Percentiles rank a stretch among this genome's conserved stretches.
Evolutionary conservation across 768 basidiomycete species (phyloP).

Genomic region (Trametes meyenii): DNA sequence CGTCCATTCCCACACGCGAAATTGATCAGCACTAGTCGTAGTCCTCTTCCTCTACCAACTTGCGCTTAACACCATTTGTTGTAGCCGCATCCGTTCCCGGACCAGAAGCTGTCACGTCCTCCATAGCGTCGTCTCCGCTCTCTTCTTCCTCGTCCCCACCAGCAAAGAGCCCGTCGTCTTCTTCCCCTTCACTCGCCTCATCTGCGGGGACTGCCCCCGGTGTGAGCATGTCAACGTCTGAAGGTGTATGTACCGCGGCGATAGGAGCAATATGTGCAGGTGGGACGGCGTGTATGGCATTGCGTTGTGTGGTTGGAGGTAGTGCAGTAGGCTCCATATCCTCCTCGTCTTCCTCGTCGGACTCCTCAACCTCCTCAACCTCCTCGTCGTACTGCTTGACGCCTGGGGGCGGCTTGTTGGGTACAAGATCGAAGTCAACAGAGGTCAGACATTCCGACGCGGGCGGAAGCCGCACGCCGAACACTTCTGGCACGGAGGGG

Average conservation of each 20-base stretch:
- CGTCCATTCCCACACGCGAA: constrained; percentile 35
- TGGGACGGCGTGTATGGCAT: constrained; percentile 15
- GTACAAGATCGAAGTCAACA: constrained; percentile 85
- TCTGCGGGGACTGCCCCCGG: constrained; percentile 35
- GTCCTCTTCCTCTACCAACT: constrained; percentile 85
- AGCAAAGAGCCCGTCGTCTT: constrained; percentile 77
- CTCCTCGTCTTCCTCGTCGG: constrained; percentile 62
- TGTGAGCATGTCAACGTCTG: constrained; percentile 69
- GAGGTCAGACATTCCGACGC: constrained; percentile 69
- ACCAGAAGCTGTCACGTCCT: constrained; percentile 61
- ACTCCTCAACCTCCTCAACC: constrained; percentile 80
- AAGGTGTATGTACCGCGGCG: constrained; percentile 63
- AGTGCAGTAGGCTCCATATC: constrained; percentile 73
- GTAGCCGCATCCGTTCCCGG: constrained; percentile 36
- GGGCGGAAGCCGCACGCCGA: constrained; percentile 81
- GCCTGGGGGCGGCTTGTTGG: constrained; percentile 81
- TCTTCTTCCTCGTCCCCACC: constrained; percentile 71
- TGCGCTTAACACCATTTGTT: constrained; percentile 69
- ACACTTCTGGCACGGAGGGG: constrained; percentile 85
- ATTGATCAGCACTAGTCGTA: constrained; percentile 56
- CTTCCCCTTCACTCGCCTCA: constrained; percentile 77
- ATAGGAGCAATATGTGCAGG: constrained; percentile 26
- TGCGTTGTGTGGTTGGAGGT: constrained; percentile 34
- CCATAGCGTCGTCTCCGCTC: constrained; percentile 71
- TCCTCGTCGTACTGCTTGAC: constrained; percentile 80